Evolutionary conservation across 23 red algal genomes (phyloP).

Genomic region (Agarophyton chilense): DNA sequence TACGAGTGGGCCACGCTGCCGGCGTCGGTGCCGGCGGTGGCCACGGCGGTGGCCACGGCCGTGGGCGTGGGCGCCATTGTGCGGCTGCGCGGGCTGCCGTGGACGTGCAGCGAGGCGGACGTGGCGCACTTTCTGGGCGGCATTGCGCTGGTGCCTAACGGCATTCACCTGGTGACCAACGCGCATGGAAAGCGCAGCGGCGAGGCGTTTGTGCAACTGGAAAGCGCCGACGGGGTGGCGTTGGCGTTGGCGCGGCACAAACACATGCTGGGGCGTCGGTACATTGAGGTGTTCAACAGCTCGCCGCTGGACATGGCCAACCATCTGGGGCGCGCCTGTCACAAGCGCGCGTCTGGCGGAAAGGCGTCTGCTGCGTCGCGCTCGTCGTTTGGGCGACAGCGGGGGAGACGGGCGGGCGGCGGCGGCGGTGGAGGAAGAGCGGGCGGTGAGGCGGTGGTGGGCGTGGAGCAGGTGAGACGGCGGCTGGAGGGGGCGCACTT

Average conservation of each 20-base stretch:
- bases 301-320: slow-evolving; percentile 88
- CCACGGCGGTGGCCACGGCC: slow-evolving; percentile 76
- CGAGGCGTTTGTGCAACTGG: slow-evolving; percentile 49
- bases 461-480: background rate
- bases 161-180: slow-evolving; percentile 88
- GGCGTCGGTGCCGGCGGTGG: slow-evolving; percentile 59
- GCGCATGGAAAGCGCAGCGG: slow-evolving; percentile 74
- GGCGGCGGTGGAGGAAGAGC: slow-evolving; percentile 1
- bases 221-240: slow-evolving; percentile 51
- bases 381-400: too few relatives aligned
- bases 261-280: slow-evolving; percentile 82
- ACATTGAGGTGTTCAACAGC: slow-evolving; percentile 94
- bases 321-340: slow-evolving; percentile 77
- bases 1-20: slow-evolving; percentile 68
- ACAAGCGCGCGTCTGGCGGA: too few relatives aligned
- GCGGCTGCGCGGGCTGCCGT: slow-evolving; percentile 93
- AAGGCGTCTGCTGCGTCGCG: too few relatives aligned
- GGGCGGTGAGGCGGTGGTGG: background rate
- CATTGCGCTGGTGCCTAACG: slow-evolving; percentile 64
- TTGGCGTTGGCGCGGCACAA: slow-evolving; percentile 64
- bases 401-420: background rate
- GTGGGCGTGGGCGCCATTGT: slow-evolving; percentile 84
- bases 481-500: background rate
- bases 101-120: slow-evolving; percentile 80
- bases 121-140: slow-evolving; percentile 74